phyloP scores from a whole-genome alignment of 805 yeast genomes.

The Saturnispora galanensis region DNA sequence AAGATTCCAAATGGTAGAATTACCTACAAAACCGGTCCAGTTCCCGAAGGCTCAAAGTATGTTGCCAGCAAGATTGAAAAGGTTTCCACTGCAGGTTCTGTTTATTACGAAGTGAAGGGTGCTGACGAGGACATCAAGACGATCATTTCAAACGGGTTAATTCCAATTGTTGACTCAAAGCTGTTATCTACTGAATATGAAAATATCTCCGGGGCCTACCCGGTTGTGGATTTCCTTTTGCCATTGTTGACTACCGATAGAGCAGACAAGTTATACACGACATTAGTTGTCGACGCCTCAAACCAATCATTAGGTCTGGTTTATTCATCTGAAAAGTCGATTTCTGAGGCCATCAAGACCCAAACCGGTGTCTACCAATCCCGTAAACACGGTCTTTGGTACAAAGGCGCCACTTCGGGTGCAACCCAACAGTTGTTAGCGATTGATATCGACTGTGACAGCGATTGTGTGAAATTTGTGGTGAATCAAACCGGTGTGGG shows the following conservation, averaged over 20 bases:
- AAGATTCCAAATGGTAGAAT: slow-evolving; percentile 28
- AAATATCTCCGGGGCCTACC: slow-evolving; percentile 24
- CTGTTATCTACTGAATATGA: slow-evolving; percentile 28
- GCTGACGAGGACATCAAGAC: slow-evolving; percentile 13
- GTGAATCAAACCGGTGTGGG: slow-evolving; percentile 84
- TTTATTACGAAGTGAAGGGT: slow-evolving; percentile 7
- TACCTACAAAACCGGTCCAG: slow-evolving; percentile 16
- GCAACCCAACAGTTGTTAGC: slow-evolving; percentile 72
- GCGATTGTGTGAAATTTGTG: slow-evolving; percentile 78
- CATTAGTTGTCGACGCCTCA: slow-evolving; percentile 63
- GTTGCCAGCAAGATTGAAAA: slow-evolving; percentile 13
- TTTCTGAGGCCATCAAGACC: slow-evolving; percentile 70
- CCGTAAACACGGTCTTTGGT: slow-evolving; percentile 89
- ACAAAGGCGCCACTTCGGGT: slow-evolving; percentile 93
- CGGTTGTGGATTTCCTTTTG: slow-evolving; percentile 32
- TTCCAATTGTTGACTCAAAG: slow-evolving; percentile 25
- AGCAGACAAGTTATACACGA: slow-evolving; percentile 73
- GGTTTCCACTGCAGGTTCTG: slow-evolving; percentile 2
- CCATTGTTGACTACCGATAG: slow-evolving; percentile 68
- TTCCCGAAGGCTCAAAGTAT: slow-evolving; percentile 5
- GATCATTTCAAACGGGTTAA: slow-evolving; percentile 27
- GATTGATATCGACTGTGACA: slow-evolving; percentile 80
- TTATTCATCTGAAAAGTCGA: slow-evolving; percentile 77
- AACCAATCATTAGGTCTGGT: slow-evolving; percentile 81
- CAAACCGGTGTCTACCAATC: slow-evolving; percentile 90